Percentiles rank a stretch among this genome's conserved stretches.
phyloP scores from a whole-genome alignment of 805 yeast genomes.

The Monosporozyma yasuniensis region DNA sequence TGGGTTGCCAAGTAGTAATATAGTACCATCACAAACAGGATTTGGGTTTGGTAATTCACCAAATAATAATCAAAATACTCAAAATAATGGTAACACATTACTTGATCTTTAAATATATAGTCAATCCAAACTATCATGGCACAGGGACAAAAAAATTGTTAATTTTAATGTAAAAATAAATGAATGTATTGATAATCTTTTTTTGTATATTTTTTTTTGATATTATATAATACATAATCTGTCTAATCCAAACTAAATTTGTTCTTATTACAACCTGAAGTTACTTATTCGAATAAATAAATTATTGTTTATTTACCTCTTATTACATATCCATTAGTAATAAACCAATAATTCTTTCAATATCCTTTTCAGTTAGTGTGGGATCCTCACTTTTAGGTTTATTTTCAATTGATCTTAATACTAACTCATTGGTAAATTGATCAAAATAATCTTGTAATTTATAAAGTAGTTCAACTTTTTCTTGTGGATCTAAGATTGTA shows the following conservation, averaged over 20 bases:
- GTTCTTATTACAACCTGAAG: no score
- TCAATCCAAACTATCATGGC: conserved; percentile 2
- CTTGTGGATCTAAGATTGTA: conserved; percentile 8
- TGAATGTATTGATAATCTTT: background rate
- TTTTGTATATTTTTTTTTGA: background rate
- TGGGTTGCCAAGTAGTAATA: conserved; percentile 49
- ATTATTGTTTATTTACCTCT: no score
- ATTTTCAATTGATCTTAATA: conserved; percentile 23
- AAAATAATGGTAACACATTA: conserved; percentile 19
- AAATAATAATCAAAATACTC: conserved; percentile 19
- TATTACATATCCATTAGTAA: conserved; percentile 25
- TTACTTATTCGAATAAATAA: no score
- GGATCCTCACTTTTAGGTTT: conserved; percentile 7
- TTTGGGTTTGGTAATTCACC: conserved; percentile 85
- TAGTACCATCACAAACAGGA: conserved; percentile 83
- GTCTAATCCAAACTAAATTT: no score
- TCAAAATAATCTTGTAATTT: conserved; percentile 22
- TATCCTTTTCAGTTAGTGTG: conserved; percentile 20
- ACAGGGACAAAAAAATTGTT: conserved; percentile 1
- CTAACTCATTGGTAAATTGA: conserved; percentile 24
- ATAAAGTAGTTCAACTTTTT: conserved; percentile 16
- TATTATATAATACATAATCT: no score
- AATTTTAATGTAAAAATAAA: conserved; percentile 2
- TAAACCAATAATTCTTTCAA: conserved; percentile 26
- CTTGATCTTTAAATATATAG: conserved; percentile 8